Base-by-base conservation (phyloP, 495 filamentous ascomycete species). In the Podospora fimiseda region DNA sequence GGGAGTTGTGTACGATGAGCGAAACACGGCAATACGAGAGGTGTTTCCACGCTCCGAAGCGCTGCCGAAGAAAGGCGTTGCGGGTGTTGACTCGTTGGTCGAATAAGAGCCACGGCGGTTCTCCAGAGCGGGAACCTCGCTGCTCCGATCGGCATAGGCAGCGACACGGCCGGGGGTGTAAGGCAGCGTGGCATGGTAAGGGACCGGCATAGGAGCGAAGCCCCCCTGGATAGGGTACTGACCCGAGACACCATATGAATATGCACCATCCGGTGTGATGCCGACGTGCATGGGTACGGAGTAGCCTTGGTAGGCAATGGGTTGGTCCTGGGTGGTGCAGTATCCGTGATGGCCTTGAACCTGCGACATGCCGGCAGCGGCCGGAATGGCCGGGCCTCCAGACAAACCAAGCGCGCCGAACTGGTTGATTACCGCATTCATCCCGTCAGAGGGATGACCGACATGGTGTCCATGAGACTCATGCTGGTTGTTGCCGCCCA, bases 61-160 rank as follows among this genome's bases (percentile, higher is more conserved):
- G 43, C 74, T 71, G 56, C 75, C 74, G 47, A 80, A 82, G 57
- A 78, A 78, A 2, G 71, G 86, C 39, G 71, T 88, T 48, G 73
- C 78, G 48, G 74, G 86, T 56, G 76, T 79, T 44, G 75, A 82
- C 73, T 87, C 86, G 41, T 78, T 86, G 23, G 86, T 89, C 3
- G 86, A 89, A 61, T 80, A 80, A 16, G 81, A 84, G 21, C 76
- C 79, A 24, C 81, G 79, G 37, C 81, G 80, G 53, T 81, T 81
- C 51, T 82, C 75, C 33, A 84, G 68, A 24, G 70, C 78, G 4
- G 81, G 81, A 43, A 82, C 73, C 23, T 81, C 78, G 44, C 74
- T 69, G 47, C 61, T 63, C 43, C 63, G 64, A 16, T 77, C 73
- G 14, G 62, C 57, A 44, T 69, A 69, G 0, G 71, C 61, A 41